Conservation (phyloP, 257 asterid species). For the Capsicum rhomboideum region DNA sequence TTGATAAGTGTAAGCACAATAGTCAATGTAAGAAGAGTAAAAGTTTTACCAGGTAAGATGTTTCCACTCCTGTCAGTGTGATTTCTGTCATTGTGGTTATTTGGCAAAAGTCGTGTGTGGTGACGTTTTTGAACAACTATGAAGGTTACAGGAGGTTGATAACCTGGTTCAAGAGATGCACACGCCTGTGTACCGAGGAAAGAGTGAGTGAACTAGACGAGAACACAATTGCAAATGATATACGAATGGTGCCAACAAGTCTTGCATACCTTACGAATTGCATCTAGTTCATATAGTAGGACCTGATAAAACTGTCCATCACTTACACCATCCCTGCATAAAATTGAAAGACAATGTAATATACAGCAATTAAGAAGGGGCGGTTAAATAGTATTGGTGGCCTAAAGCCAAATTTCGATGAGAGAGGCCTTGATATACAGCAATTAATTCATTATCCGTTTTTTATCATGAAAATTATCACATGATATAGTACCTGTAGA, state of each 20-base stretch:
- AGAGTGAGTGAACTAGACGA: not conserved
- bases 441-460: not conserved
- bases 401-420: not conserved
- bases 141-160: conserved; percentile 97
- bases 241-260: not conserved
- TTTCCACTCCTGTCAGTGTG: conserved; percentile 91
- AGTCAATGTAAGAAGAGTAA: not conserved
- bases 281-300: conserved; percentile 82
- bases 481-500: conserved; percentile 45
- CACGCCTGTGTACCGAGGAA: conserved; percentile 50
- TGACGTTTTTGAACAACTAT: conserved; percentile 94
- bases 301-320: conserved; percentile 97
- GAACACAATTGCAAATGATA: not conserved
- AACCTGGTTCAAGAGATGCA: conserved; percentile 94
- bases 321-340: conserved; percentile 88
- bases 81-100: conserved; percentile 77
- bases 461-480: not conserved
- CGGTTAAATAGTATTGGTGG: not conserved
- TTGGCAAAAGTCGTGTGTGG: conserved; percentile 82
- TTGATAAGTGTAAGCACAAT: not conserved
- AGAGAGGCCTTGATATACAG: not conserved
- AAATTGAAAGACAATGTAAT: not conserved
- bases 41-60: conserved; percentile 69
- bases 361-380: not conserved
- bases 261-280: conserved; percentile 68